Conservation (phyloP, 805 yeast species). For the Torulaspora gathmanii region DNA sequence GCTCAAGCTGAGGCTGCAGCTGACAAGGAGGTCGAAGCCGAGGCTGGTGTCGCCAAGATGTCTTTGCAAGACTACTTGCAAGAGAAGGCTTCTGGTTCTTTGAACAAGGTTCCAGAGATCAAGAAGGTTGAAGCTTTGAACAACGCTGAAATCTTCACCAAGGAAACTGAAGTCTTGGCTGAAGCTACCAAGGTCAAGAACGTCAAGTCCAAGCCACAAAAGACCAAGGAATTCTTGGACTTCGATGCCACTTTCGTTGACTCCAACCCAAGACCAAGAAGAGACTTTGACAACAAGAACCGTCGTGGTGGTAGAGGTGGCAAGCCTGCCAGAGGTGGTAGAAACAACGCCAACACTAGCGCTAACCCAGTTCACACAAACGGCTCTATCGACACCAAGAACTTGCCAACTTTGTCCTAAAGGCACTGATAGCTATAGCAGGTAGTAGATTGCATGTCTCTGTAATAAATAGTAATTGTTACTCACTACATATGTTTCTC, state of each 20-base stretch:
- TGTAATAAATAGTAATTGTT: slow-evolving; percentile 4
- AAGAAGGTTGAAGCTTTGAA: slow-evolving; percentile 35
- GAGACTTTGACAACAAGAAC: slow-evolving; percentile 32
- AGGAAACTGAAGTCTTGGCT: slow-evolving; percentile 57
- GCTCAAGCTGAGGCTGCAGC: slow-evolving; percentile 58
- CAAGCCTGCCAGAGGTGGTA: slow-evolving; percentile 34
- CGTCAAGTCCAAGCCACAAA: slow-evolving; percentile 64
- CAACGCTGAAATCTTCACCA: slow-evolving; percentile 58
- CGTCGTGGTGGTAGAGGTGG: slow-evolving; percentile 35
- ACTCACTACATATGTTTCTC: slow-evolving; percentile 2
- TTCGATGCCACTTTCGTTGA: slow-evolving; percentile 69
- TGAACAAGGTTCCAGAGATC: slow-evolving; percentile 50
- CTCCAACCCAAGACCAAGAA: slow-evolving; percentile 40
- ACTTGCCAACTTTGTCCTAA: slow-evolving; percentile 67
- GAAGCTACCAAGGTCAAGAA: slow-evolving; percentile 63
- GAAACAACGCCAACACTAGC: slow-evolving; percentile 18
- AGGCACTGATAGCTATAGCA: slow-evolving; percentile 10
- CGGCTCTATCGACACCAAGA: slow-evolving; percentile 51
- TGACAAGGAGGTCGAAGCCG: slow-evolving; percentile 53
- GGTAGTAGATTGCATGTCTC: slow-evolving; percentile 4
- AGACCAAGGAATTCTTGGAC: slow-evolving; percentile 76
- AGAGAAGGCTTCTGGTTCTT: slow-evolving; percentile 46
- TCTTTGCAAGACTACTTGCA: slow-evolving; percentile 85
- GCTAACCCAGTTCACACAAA: slow-evolving; percentile 32
- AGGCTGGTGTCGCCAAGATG: slow-evolving; percentile 46